A percentile compares a stretch with the other conserved stretches of the same genome.
Conservation (phyloP, 768 basidiomycete species). For the Tricholoma flavovirens region DNA sequence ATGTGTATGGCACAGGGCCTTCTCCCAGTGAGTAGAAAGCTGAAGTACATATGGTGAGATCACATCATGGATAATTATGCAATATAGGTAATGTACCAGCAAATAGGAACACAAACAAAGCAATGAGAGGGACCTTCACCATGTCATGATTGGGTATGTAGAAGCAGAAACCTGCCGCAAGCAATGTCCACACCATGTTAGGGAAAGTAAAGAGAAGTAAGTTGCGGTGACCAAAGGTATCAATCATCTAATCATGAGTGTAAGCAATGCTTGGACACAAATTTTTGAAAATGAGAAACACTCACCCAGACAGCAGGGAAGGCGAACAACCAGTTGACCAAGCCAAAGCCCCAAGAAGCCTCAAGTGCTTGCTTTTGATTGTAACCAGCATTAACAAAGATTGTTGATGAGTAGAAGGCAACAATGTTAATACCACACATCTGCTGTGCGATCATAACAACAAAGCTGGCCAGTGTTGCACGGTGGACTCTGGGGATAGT, state of each 20-base stretch:
- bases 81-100: slow-evolving; percentile 23
- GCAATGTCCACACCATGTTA: slow-evolving; percentile 69
- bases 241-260: slow-evolving; percentile 45
- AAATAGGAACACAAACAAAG: slow-evolving; percentile 39
- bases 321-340: slow-evolving; percentile 60
- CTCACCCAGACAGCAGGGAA: slow-evolving; percentile 58
- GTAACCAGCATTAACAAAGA: slow-evolving; percentile 63
- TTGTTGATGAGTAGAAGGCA: slow-evolving; percentile 76
- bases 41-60: slow-evolving; percentile 9
- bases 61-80: neutral
- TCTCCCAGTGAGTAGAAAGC: slow-evolving; percentile 80
- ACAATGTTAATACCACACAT: slow-evolving; percentile 79
- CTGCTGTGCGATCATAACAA: slow-evolving; percentile 70
- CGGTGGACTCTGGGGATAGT: slow-evolving; percentile 59
- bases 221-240: slow-evolving; percentile 74
- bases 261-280: slow-evolving; percentile 7
- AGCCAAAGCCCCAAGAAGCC: slow-evolving; percentile 63
- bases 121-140: slow-evolving; percentile 39
- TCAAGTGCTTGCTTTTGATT: slow-evolving; percentile 50
- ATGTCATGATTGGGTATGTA: slow-evolving; percentile 31
- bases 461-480: slow-evolving; percentile 44
- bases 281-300: slow-evolving; percentile 9
- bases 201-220: slow-evolving; percentile 77
- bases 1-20: slow-evolving; percentile 87
- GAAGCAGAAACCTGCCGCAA: slow-evolving; percentile 74